These are phyloP conservation scores for Nyctanthes arbortristis DNA, from an alignment of 257 asterid species.

Conservation along the genomic window DNA sequence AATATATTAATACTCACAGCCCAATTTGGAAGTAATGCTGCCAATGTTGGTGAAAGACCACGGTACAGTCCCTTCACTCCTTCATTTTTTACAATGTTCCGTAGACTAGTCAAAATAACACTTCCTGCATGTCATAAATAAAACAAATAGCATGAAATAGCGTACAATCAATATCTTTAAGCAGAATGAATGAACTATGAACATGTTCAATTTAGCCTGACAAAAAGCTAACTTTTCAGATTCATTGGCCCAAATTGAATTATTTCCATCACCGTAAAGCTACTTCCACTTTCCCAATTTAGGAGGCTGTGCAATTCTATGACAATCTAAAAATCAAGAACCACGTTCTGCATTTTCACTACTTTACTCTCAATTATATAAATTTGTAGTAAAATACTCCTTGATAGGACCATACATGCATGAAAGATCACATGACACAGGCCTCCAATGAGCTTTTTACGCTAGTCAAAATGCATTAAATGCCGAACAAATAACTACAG, in stretches of 20 bases:
- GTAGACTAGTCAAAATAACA: conserved; percentile 77
- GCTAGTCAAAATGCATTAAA: not conserved
- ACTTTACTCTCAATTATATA: not conserved
- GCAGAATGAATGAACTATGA: not conserved
- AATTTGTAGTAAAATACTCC: not conserved
- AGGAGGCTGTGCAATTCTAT: not conserved
- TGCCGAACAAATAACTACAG: not conserved
- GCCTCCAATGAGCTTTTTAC: not conserved
- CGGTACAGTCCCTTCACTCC: conserved; percentile 93
- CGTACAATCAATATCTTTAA: not conserved
- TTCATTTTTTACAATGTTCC: conserved; percentile 63
- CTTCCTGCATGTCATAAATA: conserved; percentile 61
- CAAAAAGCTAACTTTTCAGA: not conserved
- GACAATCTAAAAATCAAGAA: not conserved
- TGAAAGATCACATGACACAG: not conserved
- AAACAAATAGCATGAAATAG: conserved; percentile 21
- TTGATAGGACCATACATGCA: not conserved
- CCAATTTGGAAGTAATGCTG: conserved; percentile 99
- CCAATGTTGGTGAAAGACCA: conserved; percentile 92
- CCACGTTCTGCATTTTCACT: not conserved
- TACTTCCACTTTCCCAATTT: not conserved
- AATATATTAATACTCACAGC: conserved; percentile 71
- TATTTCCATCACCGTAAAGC: not conserved
- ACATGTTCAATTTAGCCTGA: not conserved
- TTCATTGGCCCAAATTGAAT: not conserved